Conservation (phyloP, 2,329 filamentous ascomycete genomes). For the Cercospora brassicicola region DNA sequence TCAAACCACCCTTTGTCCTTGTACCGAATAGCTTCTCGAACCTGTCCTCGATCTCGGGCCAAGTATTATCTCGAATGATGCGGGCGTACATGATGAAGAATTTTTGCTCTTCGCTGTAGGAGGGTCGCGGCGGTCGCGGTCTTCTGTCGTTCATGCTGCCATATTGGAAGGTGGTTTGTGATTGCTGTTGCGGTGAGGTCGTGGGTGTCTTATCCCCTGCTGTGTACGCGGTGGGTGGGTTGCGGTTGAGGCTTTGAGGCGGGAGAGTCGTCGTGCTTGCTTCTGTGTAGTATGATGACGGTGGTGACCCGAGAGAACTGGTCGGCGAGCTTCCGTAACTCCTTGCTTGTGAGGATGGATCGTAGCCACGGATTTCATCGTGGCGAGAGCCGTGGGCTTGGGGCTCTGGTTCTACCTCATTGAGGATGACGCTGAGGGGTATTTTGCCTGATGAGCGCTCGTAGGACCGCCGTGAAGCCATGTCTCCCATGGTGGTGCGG, state of each 20-base stretch:
- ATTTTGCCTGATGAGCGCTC: slow-evolving; percentile 19
- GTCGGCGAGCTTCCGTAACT: slow-evolving; percentile 10
- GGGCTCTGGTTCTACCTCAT: slow-evolving; percentile 7
- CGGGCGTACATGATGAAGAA: slow-evolving; percentile 39
- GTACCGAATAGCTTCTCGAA: slow-evolving; percentile 30
- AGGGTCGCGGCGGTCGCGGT: slow-evolving; percentile 32
- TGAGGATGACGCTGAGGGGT: slow-evolving; percentile 18
- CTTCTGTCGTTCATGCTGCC: slow-evolving; percentile 17
- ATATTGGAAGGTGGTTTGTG: background rate
- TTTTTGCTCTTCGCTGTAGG: slow-evolving; percentile 40
- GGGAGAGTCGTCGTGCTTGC: background rate
- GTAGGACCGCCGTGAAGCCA: slow-evolving; percentile 9
- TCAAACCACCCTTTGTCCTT: slow-evolving; percentile 37
- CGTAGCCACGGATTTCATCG: background rate
- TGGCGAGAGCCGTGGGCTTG: background rate
- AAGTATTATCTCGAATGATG: slow-evolving; percentile 33
- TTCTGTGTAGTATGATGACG: slow-evolving; percentile 4
- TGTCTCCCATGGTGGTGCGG: slow-evolving; percentile 3
- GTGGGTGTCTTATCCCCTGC: slow-evolving; percentile 1
- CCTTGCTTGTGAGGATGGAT: slow-evolving; percentile 8
- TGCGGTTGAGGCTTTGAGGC: background rate
- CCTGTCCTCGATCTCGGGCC: slow-evolving; percentile 35
- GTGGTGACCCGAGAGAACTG: slow-evolving; percentile 12
- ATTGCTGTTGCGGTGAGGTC: background rate
- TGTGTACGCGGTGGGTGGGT: background rate